Base-by-base conservation (phyloP, 2,329 filamentous ascomycete genomes). In the Blastomyces silverae region DNA sequence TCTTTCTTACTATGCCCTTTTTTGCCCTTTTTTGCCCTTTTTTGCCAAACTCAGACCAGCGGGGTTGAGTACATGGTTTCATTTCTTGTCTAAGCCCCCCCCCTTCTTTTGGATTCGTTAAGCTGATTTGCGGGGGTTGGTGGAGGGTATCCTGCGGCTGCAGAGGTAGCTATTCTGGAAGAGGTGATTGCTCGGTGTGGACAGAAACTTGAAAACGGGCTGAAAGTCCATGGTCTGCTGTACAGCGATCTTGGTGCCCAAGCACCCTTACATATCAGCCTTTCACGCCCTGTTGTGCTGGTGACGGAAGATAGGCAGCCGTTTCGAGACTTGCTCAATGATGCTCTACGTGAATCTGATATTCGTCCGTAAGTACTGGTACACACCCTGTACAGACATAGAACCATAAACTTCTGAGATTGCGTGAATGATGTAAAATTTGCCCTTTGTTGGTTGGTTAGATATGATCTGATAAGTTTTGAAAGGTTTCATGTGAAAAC, bases 191-290 rank as follows among this genome's bases (percentile, higher is more conserved):
- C 64, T 2, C 68, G 71, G 55, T 68, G 67, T 1, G 64, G 73
- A 72, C 20, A 66, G 68, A 6, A 76, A 85, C 50, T 76, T 84
- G 46, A 71, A 70, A 8, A 75, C 83, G 1, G 73, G 75, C 63
- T 66, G 64, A 2, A 73, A 62, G 79, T 94, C 22, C 82, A 87
- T 67, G 88, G 84, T 67, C 86, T 94, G 66, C 79, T 97, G 6
- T 85, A 83, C 53, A 95, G 88, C 67, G 89, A 94, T 65, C 84
- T 97, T 0, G 89, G 87, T 65, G 86, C 87, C 6, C 87, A 89
- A 5, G 80, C 91, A 61, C 93, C 93, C 2, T 82, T 99, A 58
- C 94, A 99, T 76, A 87, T 99, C 72, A 96, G 92, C 70, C 83
- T 99, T 7, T 97, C 94, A 8, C 84, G 91, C 6, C 89, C 94